Percentiles rank a stretch among this genome's conserved stretches.
phyloP scores from a whole-genome alignment of 805 yeast genomes.

The Lipomyces kockii region DNA sequence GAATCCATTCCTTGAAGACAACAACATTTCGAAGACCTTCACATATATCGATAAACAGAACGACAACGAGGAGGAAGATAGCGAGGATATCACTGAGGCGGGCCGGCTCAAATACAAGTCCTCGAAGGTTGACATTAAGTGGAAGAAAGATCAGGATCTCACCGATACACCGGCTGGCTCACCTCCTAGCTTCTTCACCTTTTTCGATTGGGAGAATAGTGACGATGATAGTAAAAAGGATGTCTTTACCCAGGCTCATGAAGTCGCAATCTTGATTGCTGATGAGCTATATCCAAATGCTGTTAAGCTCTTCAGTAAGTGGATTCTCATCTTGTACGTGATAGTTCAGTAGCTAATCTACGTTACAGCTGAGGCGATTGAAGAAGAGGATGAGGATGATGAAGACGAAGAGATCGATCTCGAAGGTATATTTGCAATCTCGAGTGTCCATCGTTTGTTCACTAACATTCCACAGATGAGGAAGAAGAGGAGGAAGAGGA shows the following conservation, averaged over 20 bases:
- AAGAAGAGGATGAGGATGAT: conserved; percentile 39
- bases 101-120: conserved; percentile 64
- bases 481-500: conserved; percentile 37
- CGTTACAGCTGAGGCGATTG: conserved; percentile 33
- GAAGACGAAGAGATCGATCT: conserved; percentile 50
- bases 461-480: conserved; percentile 24
- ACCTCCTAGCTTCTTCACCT: conserved; percentile 60
- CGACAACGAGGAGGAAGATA: conserved; percentile 47
- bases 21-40: conserved; percentile 65
- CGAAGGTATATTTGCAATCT: conserved; percentile 13
- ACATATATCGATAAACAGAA: conserved; percentile 37
- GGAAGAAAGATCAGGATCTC: conserved; percentile 77
- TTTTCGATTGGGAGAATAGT: conserved; percentile 88
- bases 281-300: conserved; percentile 89
- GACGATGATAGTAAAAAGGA: conserved; percentile 76
- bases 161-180: conserved; percentile 48
- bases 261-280: conserved; percentile 67
- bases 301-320: conserved; percentile 73
- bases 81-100: conserved; percentile 45
- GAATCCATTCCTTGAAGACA: conserved; percentile 58
- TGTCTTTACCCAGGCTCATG: conserved; percentile 79
- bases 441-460: not conserved
- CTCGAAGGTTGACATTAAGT: conserved; percentile 57
- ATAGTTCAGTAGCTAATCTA: conserved; percentile 5
- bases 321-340: not conserved